Percentiles rank a stretch among this genome's conserved stretches.
Conservation (phyloP, 192 early-diverging fungal species). For the Fimicolochytrium jonesii region DNA sequence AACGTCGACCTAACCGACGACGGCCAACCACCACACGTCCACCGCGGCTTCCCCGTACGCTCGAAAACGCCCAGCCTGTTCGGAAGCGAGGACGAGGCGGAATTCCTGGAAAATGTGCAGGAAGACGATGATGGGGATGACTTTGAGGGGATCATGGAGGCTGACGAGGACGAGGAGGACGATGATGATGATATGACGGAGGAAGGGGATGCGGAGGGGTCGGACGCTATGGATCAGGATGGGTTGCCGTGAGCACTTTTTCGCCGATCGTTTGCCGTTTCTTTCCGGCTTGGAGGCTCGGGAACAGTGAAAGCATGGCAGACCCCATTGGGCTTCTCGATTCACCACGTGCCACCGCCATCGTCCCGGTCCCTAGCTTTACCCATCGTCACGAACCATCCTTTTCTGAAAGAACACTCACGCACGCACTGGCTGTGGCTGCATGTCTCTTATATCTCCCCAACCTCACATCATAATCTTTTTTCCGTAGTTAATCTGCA, state of each 20-base stretch:
- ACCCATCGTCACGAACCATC: too few species aligned
- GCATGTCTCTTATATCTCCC: too few species aligned
- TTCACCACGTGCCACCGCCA: too few species aligned
- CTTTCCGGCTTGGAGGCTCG: too few species aligned
- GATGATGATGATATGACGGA: conserved; percentile 24
- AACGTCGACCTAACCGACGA: conserved; percentile 29
- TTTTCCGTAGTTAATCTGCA: too few species aligned
- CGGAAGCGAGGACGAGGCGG: not conserved
- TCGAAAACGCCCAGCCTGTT: not conserved
- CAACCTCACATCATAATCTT: too few species aligned
- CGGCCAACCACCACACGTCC: conserved; percentile 16
- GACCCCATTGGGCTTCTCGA: too few species aligned
- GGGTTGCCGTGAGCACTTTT: not conserved
- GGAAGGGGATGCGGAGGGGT: not conserved
- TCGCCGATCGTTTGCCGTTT: not conserved
- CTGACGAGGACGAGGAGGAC: conserved; percentile 11
- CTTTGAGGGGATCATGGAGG: conserved; percentile 5
- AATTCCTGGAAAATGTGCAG: conserved; percentile 16
- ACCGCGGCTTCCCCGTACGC: conserved; percentile 24
- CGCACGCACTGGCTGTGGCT: too few species aligned
- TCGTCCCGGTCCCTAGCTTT: too few species aligned
- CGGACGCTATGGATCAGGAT: not conserved
- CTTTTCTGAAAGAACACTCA: too few species aligned
- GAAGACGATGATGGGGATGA: conserved; percentile 23
- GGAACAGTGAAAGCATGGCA: not conserved